Conservation (phyloP, 768 basidiomycete species). For the Dioszegia hungarica region DNA sequence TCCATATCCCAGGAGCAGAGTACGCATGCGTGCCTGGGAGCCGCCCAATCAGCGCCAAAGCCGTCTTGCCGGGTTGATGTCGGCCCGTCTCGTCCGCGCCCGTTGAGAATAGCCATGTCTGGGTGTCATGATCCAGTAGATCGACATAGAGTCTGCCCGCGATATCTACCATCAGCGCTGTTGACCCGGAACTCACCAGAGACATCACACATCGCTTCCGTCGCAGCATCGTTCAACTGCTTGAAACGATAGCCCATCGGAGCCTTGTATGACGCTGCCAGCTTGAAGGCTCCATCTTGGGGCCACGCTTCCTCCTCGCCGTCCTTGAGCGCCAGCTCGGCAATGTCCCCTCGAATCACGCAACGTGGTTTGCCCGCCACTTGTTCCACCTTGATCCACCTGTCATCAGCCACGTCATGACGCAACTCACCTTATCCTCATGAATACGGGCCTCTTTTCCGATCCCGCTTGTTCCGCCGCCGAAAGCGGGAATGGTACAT, state of each 20-base stretch:
- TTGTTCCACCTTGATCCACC: too few species aligned
- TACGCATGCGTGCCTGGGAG: not conserved
- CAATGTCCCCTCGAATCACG: conserved; percentile 34
- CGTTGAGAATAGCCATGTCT: not conserved
- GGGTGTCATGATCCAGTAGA: conserved; percentile 14
- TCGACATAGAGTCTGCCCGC: conserved; percentile 39
- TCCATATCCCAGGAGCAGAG: not conserved
- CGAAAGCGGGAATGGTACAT: conserved; percentile 20
- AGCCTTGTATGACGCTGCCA: conserved; percentile 5
- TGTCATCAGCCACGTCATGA: too few species aligned
- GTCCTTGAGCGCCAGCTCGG: conserved; percentile 22
- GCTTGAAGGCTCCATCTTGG: not conserved
- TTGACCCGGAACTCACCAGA: conserved; percentile 30
- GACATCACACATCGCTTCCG: conserved; percentile 38
- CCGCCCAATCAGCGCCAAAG: not conserved
- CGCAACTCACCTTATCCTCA: conserved; percentile 40
- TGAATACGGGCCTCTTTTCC: conserved; percentile 21
- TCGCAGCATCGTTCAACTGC: conserved; percentile 27
- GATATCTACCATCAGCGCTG: conserved; percentile 23
- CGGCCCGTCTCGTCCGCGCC: not conserved
- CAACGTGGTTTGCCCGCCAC: too few species aligned
- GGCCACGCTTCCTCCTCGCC: not conserved
- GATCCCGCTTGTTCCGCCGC: conserved; percentile 22
- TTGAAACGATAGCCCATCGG: conserved; percentile 24
- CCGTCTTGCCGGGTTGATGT: not conserved